Percentiles rank a stretch among this genome's conserved stretches.
phyloP scores from a whole-genome alignment of 2,329 filamentous ascomycete species.

The Orbilia javanica region DNA sequence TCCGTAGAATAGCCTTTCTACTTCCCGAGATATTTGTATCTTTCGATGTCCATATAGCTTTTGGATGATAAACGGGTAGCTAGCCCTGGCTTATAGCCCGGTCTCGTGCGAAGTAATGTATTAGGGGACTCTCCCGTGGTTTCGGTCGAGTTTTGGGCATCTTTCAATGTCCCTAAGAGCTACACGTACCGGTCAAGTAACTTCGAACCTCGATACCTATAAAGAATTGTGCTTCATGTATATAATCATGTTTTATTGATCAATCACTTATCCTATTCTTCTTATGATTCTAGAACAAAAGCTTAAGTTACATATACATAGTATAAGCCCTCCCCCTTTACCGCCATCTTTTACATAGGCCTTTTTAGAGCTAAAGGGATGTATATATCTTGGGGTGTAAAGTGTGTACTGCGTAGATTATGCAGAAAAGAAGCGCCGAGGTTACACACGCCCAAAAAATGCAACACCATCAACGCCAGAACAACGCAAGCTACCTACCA shows the following conservation, averaged over 20 bases:
- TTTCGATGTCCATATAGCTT: no score
- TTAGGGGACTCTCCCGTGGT: no score
- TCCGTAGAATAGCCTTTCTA: background rate
- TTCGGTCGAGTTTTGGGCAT: no score
- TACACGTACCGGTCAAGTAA: background rate
- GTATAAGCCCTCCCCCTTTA: background rate
- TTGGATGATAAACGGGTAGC: no score
- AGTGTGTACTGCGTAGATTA: no score
- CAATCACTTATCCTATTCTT: background rate
- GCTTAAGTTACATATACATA: background rate
- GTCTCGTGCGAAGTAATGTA: no score
- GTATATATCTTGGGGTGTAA: background rate
- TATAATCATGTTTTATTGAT: background rate
- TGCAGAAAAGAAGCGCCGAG: background rate
- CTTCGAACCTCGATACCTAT: no score
- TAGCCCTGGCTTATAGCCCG: no score
- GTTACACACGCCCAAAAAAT: conserved; percentile 34
- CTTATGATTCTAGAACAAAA: background rate
- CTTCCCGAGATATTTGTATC: no score
- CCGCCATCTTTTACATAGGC: background rate
- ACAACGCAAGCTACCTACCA: conserved; percentile 14
- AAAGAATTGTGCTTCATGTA: no score
- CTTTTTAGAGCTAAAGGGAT: background rate
- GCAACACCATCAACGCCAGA: conserved; percentile 33
- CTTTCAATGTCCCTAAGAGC: no score